A percentile compares a stretch with the other conserved stretches of the same genome.
Conservation (phyloP, 257 asterid species). For the Fraxinus americana region DNA sequence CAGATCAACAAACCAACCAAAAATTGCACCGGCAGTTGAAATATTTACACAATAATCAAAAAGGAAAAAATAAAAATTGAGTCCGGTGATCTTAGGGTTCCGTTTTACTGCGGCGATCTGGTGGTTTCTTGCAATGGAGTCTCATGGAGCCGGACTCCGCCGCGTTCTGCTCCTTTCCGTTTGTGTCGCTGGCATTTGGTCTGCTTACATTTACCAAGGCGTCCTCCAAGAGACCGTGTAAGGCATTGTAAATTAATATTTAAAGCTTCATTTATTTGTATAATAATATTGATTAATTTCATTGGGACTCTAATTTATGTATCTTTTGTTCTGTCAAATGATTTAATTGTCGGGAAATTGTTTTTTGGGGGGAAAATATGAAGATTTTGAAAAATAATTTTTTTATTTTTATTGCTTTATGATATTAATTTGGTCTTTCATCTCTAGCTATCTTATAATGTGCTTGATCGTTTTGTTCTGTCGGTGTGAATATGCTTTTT, state of each 20-base stretch:
- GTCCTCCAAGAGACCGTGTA: constrained; percentile 92
- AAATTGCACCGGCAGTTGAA: constrained; percentile 19
- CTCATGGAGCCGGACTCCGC: constrained; percentile 69
- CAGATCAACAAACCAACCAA: constrained; percentile 13
- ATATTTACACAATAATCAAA: background rate
- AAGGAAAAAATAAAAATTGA: background rate
- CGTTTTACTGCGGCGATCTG: constrained; percentile 50
- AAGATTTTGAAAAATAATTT: background rate
- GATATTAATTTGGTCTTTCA: constrained; percentile 12
- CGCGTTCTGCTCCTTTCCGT: constrained; percentile 75
- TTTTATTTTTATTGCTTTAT: background rate
- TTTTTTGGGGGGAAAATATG: background rate
- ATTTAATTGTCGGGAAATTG: background rate
- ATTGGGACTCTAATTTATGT: background rate
- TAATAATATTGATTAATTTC: background rate
- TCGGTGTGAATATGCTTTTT: background rate
- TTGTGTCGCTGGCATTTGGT: constrained; percentile 95
- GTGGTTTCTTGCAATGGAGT: constrained; percentile 61
- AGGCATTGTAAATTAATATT: constrained; percentile 18
- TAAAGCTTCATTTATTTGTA: background rate
- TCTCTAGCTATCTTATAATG: constrained; percentile 16
- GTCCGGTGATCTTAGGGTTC: background rate
- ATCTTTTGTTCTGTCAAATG: background rate
- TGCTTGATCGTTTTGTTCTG: background rate
- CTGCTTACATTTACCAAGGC: constrained; percentile 96